Evolutionary conservation across 129 eudicot genomes (phyloP).

Genomic region (Ambrosia artemisiifolia): DNA sequence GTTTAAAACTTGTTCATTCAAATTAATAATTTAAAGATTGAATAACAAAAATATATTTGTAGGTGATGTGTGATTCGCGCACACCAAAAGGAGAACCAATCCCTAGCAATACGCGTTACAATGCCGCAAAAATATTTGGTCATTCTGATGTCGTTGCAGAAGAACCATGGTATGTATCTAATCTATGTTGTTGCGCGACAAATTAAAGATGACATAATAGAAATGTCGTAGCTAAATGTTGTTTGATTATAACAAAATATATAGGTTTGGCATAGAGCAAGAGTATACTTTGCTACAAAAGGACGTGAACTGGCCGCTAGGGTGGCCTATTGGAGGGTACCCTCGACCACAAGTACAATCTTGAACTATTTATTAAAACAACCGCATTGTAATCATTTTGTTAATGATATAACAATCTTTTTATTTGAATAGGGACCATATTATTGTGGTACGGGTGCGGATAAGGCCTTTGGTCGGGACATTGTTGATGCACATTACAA

Average conservation of each 20-base stretch:
- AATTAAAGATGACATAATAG: neutral
- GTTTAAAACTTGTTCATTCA: neutral
- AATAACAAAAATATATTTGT: neutral
- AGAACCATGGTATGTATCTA: conserved; percentile 52
- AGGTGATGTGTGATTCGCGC: conserved; percentile 82
- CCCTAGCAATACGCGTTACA: conserved; percentile 55
- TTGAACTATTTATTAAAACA: neutral
- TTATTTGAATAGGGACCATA: conserved; percentile 59
- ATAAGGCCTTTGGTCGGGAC: conserved; percentile 81
- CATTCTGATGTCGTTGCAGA: conserved; percentile 57
- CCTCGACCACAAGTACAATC: conserved; percentile 58
- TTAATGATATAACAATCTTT: neutral
- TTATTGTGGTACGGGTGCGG: conserved; percentile 85
- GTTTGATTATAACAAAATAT: neutral
- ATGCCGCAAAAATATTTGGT: conserved; percentile 62
- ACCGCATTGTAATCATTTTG: neutral
- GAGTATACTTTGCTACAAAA: conserved; percentile 74
- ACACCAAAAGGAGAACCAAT: conserved; percentile 71
- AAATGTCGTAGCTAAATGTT: neutral
- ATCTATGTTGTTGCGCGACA: neutral
- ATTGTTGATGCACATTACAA: conserved; percentile 85
- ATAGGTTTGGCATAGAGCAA: conserved; percentile 82
- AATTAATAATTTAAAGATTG: neutral
- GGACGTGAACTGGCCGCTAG: conserved; percentile 71
- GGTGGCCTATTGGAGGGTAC: conserved; percentile 88